Base-by-base conservation (phyloP, 2,329 filamentous ascomycete species). In the Myriosclerotinia scirpicola region DNA sequence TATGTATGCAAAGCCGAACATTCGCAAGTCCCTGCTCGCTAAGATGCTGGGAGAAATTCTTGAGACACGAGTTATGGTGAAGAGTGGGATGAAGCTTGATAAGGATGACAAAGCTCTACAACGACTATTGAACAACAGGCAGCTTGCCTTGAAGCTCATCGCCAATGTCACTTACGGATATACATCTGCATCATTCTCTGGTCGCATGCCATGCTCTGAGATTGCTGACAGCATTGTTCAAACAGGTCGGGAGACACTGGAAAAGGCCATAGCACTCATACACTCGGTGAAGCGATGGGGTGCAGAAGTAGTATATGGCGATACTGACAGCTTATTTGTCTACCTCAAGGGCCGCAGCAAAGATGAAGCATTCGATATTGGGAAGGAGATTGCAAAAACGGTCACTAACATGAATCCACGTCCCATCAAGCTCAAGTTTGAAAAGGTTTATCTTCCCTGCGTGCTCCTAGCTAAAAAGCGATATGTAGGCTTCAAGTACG, bases 81-180 rank as follows among this genome's bases (percentile, higher is more conserved):
- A 99, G 79, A 91, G 88, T 72, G 93, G 94, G 15, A 97, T 99
- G 94, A 97, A 97, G 76, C 83, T 87, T 68, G 92, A 97, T 78
- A 95, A 93, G 76, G 89, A 94, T 66, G 93, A 98, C 79, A 93
- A 87, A 76, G 85, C 86, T 0, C 79, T 98, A 20, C 94, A 98
- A 74, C 89, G 90, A 69, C 84, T 98, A 15, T 82, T 98, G 22
- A 96, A 99, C 80, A 97, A 97, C 77, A 84, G 95, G 74, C 95
- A 99, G 73, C 82, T 99, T 4, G 95, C 95, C 0, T 84, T 99
- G 36, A 99, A 99, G 76, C 83, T 99, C 8, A 91, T 99, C 50
- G 95, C 95, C n/a, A 99, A 99, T 73, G 95, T 99, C 71, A 99
- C 95, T 0, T 99, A 99, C 59, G 95, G 95, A 14, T 99, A 99